Base-by-base conservation (phyloP, 768 basidiomycete species). In the Daedaleopsis nitida region DNA sequence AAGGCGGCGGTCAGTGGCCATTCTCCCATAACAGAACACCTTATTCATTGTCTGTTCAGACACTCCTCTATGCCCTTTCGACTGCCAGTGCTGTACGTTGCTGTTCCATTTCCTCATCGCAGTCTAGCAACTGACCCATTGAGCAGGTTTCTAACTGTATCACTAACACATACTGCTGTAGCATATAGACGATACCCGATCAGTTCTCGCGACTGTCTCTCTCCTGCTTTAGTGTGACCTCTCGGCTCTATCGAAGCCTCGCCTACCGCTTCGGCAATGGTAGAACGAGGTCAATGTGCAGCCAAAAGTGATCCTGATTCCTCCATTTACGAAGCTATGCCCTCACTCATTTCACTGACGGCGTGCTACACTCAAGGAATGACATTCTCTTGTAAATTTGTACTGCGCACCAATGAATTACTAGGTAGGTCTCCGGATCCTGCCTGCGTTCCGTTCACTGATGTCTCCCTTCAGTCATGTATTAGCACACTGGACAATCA, bases 1-100 rank as follows among this genome's bases (percentile, higher is more conserved):
- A 83, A 59, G 87, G 87, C 48, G 92, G 93, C 70, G 91, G 92
- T 91, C 74, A 75, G 84, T 67, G 34, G 39, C 3, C 55, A 51
- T 44, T 37, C 43, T 27, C 34, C 17, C 47, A 59, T 63, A 56
- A 59, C 32, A 60, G 49, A 24, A 11, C 39, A 52, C 72, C 48
- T 53, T 63, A 37, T 60, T 70, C 50, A 49, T 61, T 32, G 16
- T 14, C 10, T 32, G 8, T 45, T 2, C 74, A 94, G 92, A 91
- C 72, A 93, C 92, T 0, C 83, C 89, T 3, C 73, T 90, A 43
- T 94, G 92, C 76, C 93, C 93, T 7, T 94, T 94, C 70, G 93
- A 94, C 72, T 94, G 93, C 73, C 80, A 91, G 39, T 94, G 93
- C 68, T 94, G 93, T 92, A 68, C 75, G 91, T 78, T 5, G 12